Base-by-base conservation (phyloP, 2,329 filamentous ascomycete genomes). In the Cordyceps pruinosa region DNA sequence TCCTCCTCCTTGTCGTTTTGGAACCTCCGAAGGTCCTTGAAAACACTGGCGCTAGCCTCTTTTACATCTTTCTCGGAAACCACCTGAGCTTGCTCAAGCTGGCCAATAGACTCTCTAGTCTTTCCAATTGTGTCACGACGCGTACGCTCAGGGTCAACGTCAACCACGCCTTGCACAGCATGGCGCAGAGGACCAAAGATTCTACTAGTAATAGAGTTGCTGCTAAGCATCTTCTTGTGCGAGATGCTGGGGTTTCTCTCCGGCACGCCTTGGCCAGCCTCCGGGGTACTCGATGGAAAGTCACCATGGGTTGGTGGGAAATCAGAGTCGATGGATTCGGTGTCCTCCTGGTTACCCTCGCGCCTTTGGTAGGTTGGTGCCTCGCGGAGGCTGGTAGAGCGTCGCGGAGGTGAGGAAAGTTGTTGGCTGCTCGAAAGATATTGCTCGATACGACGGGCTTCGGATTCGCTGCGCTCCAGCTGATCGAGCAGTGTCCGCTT, bases 1-100 rank as follows among this genome's bases (percentile, higher is more conserved):
- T 99, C 94, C 51, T 93, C 90, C 73, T 99, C 95, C 73, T 99
- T 99, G 73, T 97, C 92, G 59, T 79, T 79, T 72, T 99, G 95
- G 73, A 99, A 99, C 60, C 94, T 80, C 75, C 91, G 90, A 59
- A 99, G 76, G 69, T 99, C 94, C 66, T 89, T 87, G 64, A 99
- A 73, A 5, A 97, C 90, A 53, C 90, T 95, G 3, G 83, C 78
- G 67, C 91, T 97, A 9, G 94, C 94, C 66, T 97, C 90, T 70
- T 89, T 92, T 60, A 97, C 94, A 68, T 99, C 94, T 66, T 90
- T 86, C 61, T 92, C 90, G 5, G 91, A 89, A 5, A 89, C 92
- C 32, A 90, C 83, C 58, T 97, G 82, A 1, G 94, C 94, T 76
- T 96, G 90, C 72, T 97, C 92, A 53, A 99, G 79, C 75, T 97